These are phyloP conservation scores for Dactylis glomerata DNA, from an alignment of 176 grass and related monocot genomes.

Conservation along the genomic window DNA sequence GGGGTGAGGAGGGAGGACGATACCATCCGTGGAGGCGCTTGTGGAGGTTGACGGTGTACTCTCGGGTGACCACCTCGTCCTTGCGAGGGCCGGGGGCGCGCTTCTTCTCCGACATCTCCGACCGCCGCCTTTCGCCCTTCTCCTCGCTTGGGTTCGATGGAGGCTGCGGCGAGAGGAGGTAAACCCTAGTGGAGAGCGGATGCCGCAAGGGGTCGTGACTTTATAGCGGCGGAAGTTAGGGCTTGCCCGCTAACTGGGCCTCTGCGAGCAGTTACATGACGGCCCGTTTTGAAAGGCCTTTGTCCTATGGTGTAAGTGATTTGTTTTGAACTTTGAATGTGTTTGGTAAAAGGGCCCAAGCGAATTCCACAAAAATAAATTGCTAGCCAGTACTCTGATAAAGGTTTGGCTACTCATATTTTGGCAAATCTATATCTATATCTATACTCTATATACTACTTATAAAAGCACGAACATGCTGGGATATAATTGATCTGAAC, in stretches of 20 bases:
- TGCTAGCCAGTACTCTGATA: background rate
- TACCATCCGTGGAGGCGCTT: constrained; percentile 80
- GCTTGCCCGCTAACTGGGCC: background rate
- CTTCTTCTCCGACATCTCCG: constrained; percentile 56
- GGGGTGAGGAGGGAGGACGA: no score
- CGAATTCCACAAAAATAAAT: background rate
- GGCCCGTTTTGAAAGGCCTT: background rate
- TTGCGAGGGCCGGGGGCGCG: constrained; percentile 47
- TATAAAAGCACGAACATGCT: no score
- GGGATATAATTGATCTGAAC: no score
- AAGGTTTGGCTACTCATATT: background rate
- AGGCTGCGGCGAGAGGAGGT: constrained; percentile 42
- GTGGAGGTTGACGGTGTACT: constrained; percentile 80
- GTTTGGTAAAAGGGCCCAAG: background rate
- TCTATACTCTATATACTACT: no score
- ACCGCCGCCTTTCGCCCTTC: constrained; percentile 16
- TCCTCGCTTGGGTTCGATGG: background rate
- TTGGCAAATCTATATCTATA: background rate
- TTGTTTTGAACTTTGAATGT: background rate
- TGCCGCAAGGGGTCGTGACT: background rate
- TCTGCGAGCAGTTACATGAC: background rate
- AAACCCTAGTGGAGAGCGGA: constrained; percentile 22
- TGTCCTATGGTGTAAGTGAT: background rate
- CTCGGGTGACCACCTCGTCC: constrained; percentile 68
- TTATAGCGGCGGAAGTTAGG: constrained; percentile 36